phyloP scores from a whole-genome alignment of 192 early-diverging fungal genomes.

The Entophlyctis luteolus region DNA sequence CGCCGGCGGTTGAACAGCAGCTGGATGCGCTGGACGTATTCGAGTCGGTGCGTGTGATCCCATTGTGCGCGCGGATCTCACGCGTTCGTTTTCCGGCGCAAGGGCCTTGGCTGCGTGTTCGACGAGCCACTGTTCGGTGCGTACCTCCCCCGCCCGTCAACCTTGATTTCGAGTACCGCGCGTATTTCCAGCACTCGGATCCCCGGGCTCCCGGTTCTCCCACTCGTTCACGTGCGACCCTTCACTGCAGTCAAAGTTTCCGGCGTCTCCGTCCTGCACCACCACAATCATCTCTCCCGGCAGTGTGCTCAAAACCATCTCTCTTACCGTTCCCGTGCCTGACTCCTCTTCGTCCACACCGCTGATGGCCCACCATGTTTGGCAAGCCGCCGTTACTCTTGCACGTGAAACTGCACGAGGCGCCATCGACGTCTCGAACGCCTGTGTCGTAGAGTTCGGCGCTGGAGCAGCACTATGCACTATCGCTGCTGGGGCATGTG shows the following conservation, averaged over 20 bases:
- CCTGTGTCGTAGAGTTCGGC: slow-evolving; percentile 13
- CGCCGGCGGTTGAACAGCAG: too few species aligned
- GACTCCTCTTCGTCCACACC: background rate
- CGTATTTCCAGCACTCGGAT: background rate
- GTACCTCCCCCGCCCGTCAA: background rate
- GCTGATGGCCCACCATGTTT: slow-evolving; percentile 24
- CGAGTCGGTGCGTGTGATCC: slow-evolving; percentile 6
- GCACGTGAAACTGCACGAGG: background rate
- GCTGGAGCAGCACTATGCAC: slow-evolving; percentile 10
- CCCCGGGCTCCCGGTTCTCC: background rate
- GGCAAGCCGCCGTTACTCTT: slow-evolving; percentile 8
- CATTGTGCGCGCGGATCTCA: background rate
- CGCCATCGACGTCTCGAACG: background rate
- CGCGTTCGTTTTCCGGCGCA: background rate
- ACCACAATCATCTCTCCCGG: background rate
- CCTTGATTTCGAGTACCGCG: background rate
- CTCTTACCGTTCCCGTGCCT: background rate
- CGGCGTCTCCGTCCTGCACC: background rate
- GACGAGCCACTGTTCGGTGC: slow-evolving; percentile 25
- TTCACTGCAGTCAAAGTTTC: background rate
- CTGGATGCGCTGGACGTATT: slow-evolving; percentile 1
- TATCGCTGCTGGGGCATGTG: slow-evolving; percentile 12
- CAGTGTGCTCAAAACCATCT: background rate
- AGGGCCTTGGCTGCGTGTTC: slow-evolving; percentile 13
- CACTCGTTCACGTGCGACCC: slow-evolving; percentile 7